Conservation (phyloP, 768 basidiomycete species). For the Chlorophyllum brunneum region DNA sequence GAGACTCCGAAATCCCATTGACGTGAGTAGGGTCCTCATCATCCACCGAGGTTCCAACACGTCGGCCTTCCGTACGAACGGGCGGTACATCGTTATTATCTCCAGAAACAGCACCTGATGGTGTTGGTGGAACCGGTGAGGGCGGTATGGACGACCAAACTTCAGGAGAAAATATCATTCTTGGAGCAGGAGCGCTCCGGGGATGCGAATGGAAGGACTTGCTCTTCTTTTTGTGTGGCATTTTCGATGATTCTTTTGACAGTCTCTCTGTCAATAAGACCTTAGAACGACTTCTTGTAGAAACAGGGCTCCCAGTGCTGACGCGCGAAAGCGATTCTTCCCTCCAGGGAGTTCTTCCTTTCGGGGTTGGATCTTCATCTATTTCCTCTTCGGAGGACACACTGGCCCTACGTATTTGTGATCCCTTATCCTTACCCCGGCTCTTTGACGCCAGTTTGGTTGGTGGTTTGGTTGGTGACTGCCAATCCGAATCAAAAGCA, state of each 20-base stretch:
- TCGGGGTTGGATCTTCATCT: not conserved
- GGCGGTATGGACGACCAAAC: not conserved
- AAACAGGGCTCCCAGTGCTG: slow-evolving; percentile 2
- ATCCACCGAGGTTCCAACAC: not conserved
- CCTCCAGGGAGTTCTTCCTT: too few relatives aligned
- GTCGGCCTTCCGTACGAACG: not conserved
- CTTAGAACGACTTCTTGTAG: slow-evolving; percentile 8
- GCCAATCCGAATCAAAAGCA: slow-evolving; percentile 36
- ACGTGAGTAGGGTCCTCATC: not conserved
- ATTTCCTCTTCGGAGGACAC: not conserved
- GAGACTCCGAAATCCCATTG: not conserved
- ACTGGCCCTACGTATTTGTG: not conserved
- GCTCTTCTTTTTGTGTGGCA: slow-evolving; percentile 3
- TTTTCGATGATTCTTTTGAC: slow-evolving; percentile 10
- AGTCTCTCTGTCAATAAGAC: slow-evolving; percentile 1
- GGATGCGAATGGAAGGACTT: not conserved
- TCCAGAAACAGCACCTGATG: not conserved
- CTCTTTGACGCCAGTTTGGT: slow-evolving; percentile 4
- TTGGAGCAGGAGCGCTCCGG: slow-evolving; percentile 4
- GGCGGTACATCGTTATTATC: not conserved
- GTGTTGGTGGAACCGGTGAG: not conserved
- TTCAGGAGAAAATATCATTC: slow-evolving; percentile 25
- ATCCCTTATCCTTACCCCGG: slow-evolving; percentile 6
- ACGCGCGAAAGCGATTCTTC: not conserved
- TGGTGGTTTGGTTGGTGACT: slow-evolving; percentile 7